Evolutionary conservation across 2,329 filamentous ascomycete genomes (phyloP).

Genomic region (Samsoniella hepiali): DNA sequence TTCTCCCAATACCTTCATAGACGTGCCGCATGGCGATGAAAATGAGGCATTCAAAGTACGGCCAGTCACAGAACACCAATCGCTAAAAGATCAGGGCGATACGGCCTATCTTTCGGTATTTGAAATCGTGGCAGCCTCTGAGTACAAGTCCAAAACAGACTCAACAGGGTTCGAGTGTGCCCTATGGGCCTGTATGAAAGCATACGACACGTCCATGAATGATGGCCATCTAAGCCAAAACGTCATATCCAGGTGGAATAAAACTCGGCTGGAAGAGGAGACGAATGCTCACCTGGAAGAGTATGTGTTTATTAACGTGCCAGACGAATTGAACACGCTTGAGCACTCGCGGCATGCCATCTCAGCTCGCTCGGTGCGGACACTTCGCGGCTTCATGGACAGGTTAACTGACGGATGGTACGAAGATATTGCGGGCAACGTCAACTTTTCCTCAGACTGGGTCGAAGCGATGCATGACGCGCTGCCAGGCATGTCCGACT

Average conservation of each 20-base stretch:
- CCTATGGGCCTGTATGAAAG: constrained; percentile 38
- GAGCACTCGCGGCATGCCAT: constrained; percentile 31
- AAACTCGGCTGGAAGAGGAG: constrained; percentile 27
- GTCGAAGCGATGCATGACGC: constrained; percentile 36
- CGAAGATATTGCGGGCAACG: constrained; percentile 26
- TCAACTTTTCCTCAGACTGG: constrained; percentile 38
- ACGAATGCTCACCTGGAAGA: constrained; percentile 29
- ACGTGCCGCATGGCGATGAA: constrained; percentile 21
- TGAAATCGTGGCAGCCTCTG: constrained; percentile 32
- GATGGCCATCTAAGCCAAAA: constrained; percentile 30
- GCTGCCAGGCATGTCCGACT: constrained; percentile 28
- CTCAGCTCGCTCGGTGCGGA: constrained; percentile 30
- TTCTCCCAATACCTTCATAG: constrained; percentile 29
- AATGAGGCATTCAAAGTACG: constrained; percentile 32
- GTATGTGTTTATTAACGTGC: constrained; percentile 33
- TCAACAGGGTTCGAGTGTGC: constrained; percentile 31
- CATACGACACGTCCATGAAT: constrained; percentile 28
- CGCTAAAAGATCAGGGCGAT: constrained; percentile 20
- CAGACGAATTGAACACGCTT: constrained; percentile 27
- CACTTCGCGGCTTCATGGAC: constrained; percentile 33
- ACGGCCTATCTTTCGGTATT: constrained; percentile 35
- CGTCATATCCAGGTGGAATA: constrained; percentile 29
- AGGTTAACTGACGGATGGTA: constrained; percentile 32
- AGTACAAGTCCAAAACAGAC: constrained; percentile 22
- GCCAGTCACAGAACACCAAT: constrained; percentile 21